phyloP scores from a whole-genome alignment of 1,284 basidiomycete species.

The Cryptococcus sp. region DNA sequence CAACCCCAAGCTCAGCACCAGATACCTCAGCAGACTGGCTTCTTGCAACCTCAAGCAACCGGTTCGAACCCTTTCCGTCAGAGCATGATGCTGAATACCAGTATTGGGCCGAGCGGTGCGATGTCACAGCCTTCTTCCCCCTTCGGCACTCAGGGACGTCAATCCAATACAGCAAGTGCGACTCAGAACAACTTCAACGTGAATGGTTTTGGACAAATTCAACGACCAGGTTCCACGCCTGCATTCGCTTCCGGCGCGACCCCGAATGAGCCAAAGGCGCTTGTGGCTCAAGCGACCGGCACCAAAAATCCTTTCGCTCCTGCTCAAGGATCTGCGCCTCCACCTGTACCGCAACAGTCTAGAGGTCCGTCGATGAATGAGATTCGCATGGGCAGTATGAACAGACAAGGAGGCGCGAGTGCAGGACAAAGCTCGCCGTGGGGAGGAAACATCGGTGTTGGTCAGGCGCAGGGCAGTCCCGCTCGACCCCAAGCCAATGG shows the following conservation, averaged over 20 bases:
- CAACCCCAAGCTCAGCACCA: slow-evolving; percentile 38
- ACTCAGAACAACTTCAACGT: slow-evolving; percentile 7
- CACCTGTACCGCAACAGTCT: slow-evolving; percentile 62
- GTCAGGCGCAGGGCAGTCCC: slow-evolving; percentile 9
- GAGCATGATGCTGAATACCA: slow-evolving; percentile 35
- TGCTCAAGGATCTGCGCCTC: slow-evolving; percentile 59
- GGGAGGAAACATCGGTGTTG: neutral
- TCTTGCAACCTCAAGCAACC: slow-evolving; percentile 69
- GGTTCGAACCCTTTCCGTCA: slow-evolving; percentile 74
- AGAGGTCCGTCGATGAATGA: slow-evolving; percentile 80
- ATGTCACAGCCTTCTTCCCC: slow-evolving; percentile 35
- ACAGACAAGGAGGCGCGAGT: slow-evolving; percentile 7
- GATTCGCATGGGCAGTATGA: slow-evolving; percentile 61
- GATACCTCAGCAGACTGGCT: slow-evolving; percentile 55
- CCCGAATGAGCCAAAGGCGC: slow-evolving; percentile 54
- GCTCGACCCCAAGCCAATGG: slow-evolving; percentile 2
- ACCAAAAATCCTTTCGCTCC: slow-evolving; percentile 93
- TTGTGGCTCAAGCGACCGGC: slow-evolving; percentile 90
- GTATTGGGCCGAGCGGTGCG: slow-evolving; percentile 11
- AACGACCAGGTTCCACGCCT: slow-evolving; percentile 34
- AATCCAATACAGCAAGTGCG: neutral
- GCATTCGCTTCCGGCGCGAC: slow-evolving; percentile 57
- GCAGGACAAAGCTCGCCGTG: neutral
- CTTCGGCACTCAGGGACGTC: slow-evolving; percentile 57
- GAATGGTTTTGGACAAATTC: slow-evolving; percentile 46